Evolutionary conservation across 805 yeast genomes (phyloP).

Genomic region (Cyberlindnera americana): DNA sequence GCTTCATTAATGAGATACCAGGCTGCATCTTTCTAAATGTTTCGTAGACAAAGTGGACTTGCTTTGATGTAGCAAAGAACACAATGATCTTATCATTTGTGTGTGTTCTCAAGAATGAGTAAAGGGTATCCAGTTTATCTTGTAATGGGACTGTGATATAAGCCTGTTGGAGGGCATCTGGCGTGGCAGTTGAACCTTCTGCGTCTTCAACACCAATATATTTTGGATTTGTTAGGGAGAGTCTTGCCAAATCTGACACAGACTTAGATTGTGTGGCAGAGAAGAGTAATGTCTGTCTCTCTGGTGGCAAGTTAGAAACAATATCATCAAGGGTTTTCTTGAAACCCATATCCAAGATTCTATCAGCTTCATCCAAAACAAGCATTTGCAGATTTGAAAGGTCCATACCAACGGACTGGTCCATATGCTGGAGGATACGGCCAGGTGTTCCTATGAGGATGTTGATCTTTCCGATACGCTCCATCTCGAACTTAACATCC

Average conservation of each 20-base stretch:
- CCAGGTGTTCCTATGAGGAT: constrained; percentile 93
- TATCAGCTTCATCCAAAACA: constrained; percentile 91
- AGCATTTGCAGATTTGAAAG: constrained; percentile 63
- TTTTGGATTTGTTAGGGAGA: constrained; percentile 92
- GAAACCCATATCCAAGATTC: constrained; percentile 77
- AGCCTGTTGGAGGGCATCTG: constrained; percentile 80
- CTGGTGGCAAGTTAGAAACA: constrained; percentile 72
- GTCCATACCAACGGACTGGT: constrained; percentile 59
- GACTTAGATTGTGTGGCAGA: constrained; percentile 93
- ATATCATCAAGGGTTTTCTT: constrained; percentile 66
- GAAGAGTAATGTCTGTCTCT: constrained; percentile 87
- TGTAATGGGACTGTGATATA: constrained; percentile 68
- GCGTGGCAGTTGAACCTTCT: constrained; percentile 69
- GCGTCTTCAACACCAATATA: constrained; percentile 72
- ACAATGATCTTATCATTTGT: constrained; percentile 79
- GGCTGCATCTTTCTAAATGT: constrained; percentile 28
- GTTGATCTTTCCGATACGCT: constrained; percentile 63
- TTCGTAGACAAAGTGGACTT: constrained; percentile 40
- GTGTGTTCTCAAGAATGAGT: constrained; percentile 64
- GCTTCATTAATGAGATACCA: constrained; percentile 51
- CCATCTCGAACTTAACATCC: constrained; percentile 70
- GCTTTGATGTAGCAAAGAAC: constrained; percentile 68
- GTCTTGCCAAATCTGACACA: constrained; percentile 74
- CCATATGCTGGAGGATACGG: constrained; percentile 71
- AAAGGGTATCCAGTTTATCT: constrained; percentile 81